Evolutionary conservation across 2,329 filamentous ascomycete species (phyloP).

Genomic region (Claviceps spartinae): DNA sequence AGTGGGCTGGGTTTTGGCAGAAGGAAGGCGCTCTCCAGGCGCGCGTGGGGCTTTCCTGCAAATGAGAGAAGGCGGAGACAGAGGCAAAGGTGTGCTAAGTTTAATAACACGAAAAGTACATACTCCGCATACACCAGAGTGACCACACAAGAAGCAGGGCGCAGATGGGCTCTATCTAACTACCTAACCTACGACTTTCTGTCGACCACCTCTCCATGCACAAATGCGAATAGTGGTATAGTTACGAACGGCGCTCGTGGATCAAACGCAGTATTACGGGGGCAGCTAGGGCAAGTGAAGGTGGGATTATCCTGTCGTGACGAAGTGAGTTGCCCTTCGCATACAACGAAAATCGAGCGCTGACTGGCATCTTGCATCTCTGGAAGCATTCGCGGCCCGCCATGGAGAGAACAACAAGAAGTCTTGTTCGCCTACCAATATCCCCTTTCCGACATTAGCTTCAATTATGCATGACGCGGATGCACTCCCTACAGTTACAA

Average conservation of each 20-base stretch:
- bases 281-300: not conserved
- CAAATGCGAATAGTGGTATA: not conserved
- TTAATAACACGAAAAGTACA: not conserved
- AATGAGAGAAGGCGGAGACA: not conserved
- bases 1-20: slow-evolving; percentile 1
- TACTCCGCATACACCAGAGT: not conserved
- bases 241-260: not conserved
- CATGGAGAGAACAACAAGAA: not conserved
- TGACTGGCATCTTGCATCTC: not conserved
- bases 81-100: not conserved
- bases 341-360: not conserved
- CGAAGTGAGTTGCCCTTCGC: not conserved
- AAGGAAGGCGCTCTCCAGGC: slow-evolving; percentile 3
- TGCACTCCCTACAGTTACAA: not conserved
- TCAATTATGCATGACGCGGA: not conserved
- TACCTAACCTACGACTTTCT: not conserved
- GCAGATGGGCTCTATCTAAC: not conserved
- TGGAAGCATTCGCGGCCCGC: not conserved
- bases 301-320: not conserved
- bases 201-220: not conserved
- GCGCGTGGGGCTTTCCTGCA: not conserved
- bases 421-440: not conserved
- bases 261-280: not conserved
- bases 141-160: not conserved
- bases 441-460: not conserved